Conservation (phyloP, 2,329 filamentous ascomycete genomes). For the Clathrospora elynae region DNA sequence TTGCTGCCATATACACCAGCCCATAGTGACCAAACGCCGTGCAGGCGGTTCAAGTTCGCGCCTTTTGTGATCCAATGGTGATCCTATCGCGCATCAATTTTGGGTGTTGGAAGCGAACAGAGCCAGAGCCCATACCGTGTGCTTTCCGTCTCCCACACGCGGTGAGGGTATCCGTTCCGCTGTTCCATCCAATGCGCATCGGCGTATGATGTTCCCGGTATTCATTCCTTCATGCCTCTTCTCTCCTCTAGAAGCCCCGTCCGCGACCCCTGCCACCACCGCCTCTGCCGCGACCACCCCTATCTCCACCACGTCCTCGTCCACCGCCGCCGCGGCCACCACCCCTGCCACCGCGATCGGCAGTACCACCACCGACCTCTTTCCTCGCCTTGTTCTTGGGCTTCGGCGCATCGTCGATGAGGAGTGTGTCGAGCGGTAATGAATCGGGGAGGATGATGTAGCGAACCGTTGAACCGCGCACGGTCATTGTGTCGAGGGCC, state of each 20-base stretch:
- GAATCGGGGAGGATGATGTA: slow-evolving; percentile 97
- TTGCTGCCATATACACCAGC: slow-evolving; percentile 20
- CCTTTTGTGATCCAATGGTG: slow-evolving; percentile 15
- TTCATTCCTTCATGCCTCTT: slow-evolving; percentile 8
- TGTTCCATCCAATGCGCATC: slow-evolving; percentile 7
- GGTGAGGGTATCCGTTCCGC: slow-evolving; percentile 4
- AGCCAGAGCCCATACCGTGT: slow-evolving; percentile 20
- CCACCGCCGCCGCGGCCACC: slow-evolving; percentile 49
- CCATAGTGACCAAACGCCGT: slow-evolving; percentile 27
- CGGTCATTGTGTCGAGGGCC: slow-evolving; percentile 91
- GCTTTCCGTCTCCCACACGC: slow-evolving; percentile 10
- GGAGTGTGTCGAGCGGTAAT: slow-evolving; percentile 88
- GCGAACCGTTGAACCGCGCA: slow-evolving; percentile 92
- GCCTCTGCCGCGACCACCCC: slow-evolving; percentile 50
- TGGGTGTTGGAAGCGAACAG: slow-evolving; percentile 20
- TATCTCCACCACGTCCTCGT: slow-evolving; percentile 48
- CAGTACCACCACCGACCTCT: slow-evolving; percentile 67
- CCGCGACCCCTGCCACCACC: slow-evolving; percentile 50
- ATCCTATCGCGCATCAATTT: slow-evolving; percentile 29
- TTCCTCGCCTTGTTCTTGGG: slow-evolving; percentile 99
- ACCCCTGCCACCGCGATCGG: slow-evolving; percentile 51
- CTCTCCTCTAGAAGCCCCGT: slow-evolving; percentile 33
- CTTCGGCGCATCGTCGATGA: slow-evolving; percentile 96
- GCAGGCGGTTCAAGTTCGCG: slow-evolving; percentile 17
- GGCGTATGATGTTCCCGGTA: slow-evolving; percentile 1